These are phyloP conservation scores for Carnegiea gigantea DNA, from an alignment of 179 eudicot genomes.

Conservation along the genomic window DNA sequence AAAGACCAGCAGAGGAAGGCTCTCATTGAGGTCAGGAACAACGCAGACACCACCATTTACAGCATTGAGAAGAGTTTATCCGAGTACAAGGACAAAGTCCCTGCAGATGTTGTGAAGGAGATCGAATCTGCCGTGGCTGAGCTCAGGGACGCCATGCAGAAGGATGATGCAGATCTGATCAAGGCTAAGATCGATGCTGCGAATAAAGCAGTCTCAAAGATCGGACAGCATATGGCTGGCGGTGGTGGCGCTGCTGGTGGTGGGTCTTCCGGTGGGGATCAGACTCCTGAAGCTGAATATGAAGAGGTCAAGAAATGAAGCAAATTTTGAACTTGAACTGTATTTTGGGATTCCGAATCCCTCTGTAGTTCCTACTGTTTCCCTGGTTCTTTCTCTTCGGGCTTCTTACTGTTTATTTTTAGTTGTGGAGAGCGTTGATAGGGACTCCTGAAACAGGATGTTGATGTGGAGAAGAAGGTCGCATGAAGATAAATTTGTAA, in stretches of 20 bases:
- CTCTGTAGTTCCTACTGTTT: not conserved
- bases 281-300: slow-evolving; percentile 45
- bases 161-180: slow-evolving; percentile 46
- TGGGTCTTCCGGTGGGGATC: slow-evolving; percentile 35
- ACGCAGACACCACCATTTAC: slow-evolving; percentile 37
- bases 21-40: slow-evolving; percentile 35
- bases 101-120: slow-evolving; percentile 31
- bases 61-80: slow-evolving; percentile 42
- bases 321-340: not conserved
- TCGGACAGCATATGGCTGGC: slow-evolving; percentile 41
- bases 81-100: slow-evolving; percentile 41
- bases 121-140: slow-evolving; percentile 34
- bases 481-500: not conserved
- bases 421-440: not conserved
- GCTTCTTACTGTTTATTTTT: not conserved
- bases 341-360: not conserved
- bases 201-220: slow-evolving; percentile 40
- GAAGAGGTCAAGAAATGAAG: slow-evolving; percentile 41
- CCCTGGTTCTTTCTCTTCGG: not conserved
- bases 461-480: not conserved
- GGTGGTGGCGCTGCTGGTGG: slow-evolving; percentile 29
- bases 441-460: not conserved
- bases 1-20: slow-evolving; percentile 41
- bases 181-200: slow-evolving; percentile 50
- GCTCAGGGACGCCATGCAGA: slow-evolving; percentile 30